Base-by-base conservation (phyloP, 306 rosid genomes). In the Vigna angularis region DNA sequence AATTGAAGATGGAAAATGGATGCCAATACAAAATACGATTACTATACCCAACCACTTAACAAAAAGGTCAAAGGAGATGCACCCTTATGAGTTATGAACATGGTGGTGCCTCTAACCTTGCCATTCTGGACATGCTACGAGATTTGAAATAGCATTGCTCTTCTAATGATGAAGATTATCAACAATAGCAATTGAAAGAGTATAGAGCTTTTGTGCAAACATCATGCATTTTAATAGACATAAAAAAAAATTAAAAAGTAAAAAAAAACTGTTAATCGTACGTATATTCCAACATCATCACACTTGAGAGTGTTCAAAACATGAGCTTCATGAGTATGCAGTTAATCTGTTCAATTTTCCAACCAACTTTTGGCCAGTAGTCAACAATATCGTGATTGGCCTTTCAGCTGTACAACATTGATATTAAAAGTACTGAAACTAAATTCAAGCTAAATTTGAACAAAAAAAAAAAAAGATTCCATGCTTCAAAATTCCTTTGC, bases 401-500 rank as follows among this genome's bases (percentile, higher is more conserved):
- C 64, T 79, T 42, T 81, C 72, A 58, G 75, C 91, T 82, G 88
- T 88, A 83, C 84, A 81, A 57, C 26, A 75, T 77, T 70, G 52
- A 84, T 83, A 76, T 48, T 77, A 36, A 75, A 79, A 75, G 68
- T 62, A 64, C 44, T 40, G 59, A 69, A 76, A 82, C 69, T 40
- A 49, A 72, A 77, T 63, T 56, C 68, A 74, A 36, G 73, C 51
- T 32, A 44, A 71, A 57, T 78, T 53, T 65, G 45, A 48, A 77
- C 53, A 67, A 11, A 30, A 30, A 4, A 28, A 28, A 0, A 28
- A 30, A 49, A 26, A 42, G 0, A 36, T 28, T 65, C 47, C 80
- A 74, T 79, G 30, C 78, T 75, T 76, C 73, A 93, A 70, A 83
- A 86, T 34, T 93, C 98, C 85, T 85, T 87, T 7, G 93, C 90